Evolutionary conservation across 495 filamentous ascomycete genomes (phyloP).

Genomic region (Cercophora scortea): DNA sequence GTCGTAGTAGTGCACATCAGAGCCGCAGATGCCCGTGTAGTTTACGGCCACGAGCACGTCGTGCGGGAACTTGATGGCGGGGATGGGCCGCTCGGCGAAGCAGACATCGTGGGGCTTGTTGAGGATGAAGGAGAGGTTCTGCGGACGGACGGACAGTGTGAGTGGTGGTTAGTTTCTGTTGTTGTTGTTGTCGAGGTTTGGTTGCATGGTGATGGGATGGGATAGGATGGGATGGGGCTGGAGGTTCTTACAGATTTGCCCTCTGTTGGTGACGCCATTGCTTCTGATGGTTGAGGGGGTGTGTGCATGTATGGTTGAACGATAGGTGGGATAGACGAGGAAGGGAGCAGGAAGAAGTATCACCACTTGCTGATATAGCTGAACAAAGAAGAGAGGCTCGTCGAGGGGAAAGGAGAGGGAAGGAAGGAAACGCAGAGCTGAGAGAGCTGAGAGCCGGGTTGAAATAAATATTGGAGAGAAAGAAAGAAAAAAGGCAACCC

Average conservation of each 20-base stretch:
- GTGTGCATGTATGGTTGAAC: background rate
- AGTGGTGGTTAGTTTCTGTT: background rate
- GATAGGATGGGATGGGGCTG: no score
- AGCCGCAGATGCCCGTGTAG: conserved; percentile 87
- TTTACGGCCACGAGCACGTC: conserved; percentile 77
- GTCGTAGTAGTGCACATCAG: conserved; percentile 87
- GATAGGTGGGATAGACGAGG: background rate
- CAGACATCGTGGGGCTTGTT: conserved; percentile 61
- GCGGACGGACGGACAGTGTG: background rate
- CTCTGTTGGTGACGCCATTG: background rate
- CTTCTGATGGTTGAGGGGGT: background rate
- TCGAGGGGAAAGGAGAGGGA: conserved; percentile 1
- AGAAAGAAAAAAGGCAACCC: no score
- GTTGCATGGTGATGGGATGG: no score
- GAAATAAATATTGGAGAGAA: no score
- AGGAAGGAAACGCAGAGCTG: background rate
- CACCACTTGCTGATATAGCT: background rate
- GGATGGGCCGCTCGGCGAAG: conserved; percentile 70
- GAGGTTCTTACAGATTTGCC: conserved; percentile 23
- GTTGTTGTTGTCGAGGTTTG: no score
- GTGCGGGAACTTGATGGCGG: conserved; percentile 54
- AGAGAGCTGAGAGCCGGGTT: no score
- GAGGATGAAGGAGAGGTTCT: conserved; percentile 89
- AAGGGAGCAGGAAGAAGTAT: background rate
- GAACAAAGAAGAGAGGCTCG: conserved; percentile 2